Percentiles rank a stretch among this genome's conserved stretches.
Conservation (phyloP, 495 filamentous ascomycete species). For the Parachaetomium inaequale region DNA sequence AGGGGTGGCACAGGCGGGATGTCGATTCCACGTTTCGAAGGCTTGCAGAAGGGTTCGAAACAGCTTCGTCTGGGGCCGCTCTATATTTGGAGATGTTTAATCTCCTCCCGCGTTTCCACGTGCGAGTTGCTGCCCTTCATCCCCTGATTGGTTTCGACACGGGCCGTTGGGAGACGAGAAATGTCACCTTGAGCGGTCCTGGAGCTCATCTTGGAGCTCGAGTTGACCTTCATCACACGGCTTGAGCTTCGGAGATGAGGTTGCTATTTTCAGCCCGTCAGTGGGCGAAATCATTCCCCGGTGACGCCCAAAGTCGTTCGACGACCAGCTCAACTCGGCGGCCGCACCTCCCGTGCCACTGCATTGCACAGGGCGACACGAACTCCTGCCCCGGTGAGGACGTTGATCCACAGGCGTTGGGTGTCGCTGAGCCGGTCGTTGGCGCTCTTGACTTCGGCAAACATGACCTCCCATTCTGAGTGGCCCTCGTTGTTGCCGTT, state of each 20-base stretch:
- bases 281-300: neutral
- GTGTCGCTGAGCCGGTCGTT: slow-evolving; percentile 97
- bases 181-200: neutral
- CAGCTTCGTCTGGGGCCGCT: slow-evolving; percentile 3
- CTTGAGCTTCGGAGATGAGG: slow-evolving; percentile 3
- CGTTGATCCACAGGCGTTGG: slow-evolving; percentile 95
- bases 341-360: slow-evolving; percentile 64
- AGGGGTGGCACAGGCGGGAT: slow-evolving; percentile 1
- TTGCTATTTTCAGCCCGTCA: slow-evolving; percentile 19
- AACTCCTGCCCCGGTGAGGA: slow-evolving; percentile 77
- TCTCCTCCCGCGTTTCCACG: slow-evolving; percentile 21
- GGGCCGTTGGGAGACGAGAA: neutral
- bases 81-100: slow-evolving; percentile 23
- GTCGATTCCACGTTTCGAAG: slow-evolving; percentile 25
- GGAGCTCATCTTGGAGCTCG: neutral
- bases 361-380: slow-evolving; percentile 86
- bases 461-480: slow-evolving; percentile 60
- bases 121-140: neutral
- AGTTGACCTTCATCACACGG: neutral
- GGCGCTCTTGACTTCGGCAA: slow-evolving; percentile 89
- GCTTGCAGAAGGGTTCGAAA: slow-evolving; percentile 28
- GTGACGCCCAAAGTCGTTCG: neutral
- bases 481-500: neutral
- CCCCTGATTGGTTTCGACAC: neutral
- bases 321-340: slow-evolving; percentile 25